phyloP scores from a whole-genome alignment of 257 asterid species.

The Coffea eugenioides region DNA sequence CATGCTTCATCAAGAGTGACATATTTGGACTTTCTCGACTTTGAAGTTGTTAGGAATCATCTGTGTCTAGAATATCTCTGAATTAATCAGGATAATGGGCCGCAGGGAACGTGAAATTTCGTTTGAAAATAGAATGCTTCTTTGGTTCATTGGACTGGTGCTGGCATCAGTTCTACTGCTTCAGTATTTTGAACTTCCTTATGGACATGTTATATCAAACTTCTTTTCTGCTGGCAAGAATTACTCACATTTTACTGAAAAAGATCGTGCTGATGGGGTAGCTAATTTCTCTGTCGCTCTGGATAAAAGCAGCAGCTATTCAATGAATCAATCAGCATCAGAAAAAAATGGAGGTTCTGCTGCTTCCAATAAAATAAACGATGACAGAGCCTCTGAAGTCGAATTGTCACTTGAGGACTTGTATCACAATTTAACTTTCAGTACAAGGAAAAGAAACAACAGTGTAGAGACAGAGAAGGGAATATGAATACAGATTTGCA shows the following conservation, averaged over 20 bases:
- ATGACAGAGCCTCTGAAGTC: not conserved
- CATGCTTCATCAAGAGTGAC: not conserved
- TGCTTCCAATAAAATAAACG: not conserved
- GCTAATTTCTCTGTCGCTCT: constrained; percentile 13
- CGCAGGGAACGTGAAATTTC: constrained; percentile 17
- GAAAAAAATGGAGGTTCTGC: not conserved
- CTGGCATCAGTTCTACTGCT: constrained; percentile 46
- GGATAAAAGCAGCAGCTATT: not conserved
- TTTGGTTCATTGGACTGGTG: constrained; percentile 47
- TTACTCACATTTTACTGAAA: constrained; percentile 15
- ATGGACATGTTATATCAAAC: constrained; percentile 41
- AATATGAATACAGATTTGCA: not conserved
- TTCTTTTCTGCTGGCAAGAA: constrained; percentile 23
- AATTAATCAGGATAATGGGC: constrained; percentile 26
- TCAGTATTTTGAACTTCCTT: constrained; percentile 63
- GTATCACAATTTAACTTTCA: not conserved
- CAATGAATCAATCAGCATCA: not conserved
- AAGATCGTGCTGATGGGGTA: not conserved
- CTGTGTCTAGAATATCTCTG: not conserved
- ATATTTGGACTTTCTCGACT: not conserved
- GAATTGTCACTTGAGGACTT: not conserved
- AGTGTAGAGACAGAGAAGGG: not conserved
- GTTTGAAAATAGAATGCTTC: constrained; percentile 43
- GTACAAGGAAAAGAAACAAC: not conserved
- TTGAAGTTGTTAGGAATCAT: not conserved